phyloP scores from a whole-genome alignment of 768 basidiomycete species.

The Hemileccinum impolitum region DNA sequence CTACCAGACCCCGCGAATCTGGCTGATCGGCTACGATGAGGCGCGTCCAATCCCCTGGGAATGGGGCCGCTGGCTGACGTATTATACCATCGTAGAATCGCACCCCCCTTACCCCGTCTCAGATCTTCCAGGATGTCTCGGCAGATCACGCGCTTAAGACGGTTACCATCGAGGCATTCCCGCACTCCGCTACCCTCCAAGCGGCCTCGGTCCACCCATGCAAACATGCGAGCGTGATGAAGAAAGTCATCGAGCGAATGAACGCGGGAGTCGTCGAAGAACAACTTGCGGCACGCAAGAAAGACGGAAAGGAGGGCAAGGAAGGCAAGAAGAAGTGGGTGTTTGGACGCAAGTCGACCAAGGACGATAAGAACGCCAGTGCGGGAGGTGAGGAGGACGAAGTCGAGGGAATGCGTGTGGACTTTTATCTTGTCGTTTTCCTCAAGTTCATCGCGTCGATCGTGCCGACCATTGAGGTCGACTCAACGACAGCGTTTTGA shows the following conservation, averaged over 20 bases:
- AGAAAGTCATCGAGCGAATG: slow-evolving; percentile 99
- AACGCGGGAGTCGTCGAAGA: slow-evolving; percentile 83
- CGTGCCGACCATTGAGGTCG: slow-evolving; percentile 98
- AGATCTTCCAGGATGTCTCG: slow-evolving; percentile 97
- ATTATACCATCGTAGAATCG: slow-evolving; percentile 57
- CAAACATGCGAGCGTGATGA: slow-evolving; percentile 99
- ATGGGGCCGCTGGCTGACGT: slow-evolving; percentile 1
- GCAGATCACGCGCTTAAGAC: slow-evolving; percentile 98
- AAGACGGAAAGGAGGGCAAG: slow-evolving; percentile 46
- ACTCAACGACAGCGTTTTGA: slow-evolving; percentile 79
- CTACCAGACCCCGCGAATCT: slow-evolving; percentile 97
- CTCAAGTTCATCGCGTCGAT: slow-evolving; percentile 99
- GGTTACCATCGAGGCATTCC: slow-evolving; percentile 97
- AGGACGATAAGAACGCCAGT: slow-evolving; percentile 44
- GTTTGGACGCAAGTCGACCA: slow-evolving; percentile 67
- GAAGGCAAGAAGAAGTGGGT: slow-evolving; percentile 78
- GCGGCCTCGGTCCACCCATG: slow-evolving; percentile 96
- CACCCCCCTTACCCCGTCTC: slow-evolving; percentile 78
- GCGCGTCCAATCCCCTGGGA: slow-evolving; percentile 37
- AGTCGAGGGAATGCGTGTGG: slow-evolving; percentile 92
- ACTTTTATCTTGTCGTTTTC: slow-evolving; percentile 98
- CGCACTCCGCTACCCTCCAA: slow-evolving; percentile 82
- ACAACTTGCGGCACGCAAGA: slow-evolving; percentile 67
- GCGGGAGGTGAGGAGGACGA: slow-evolving; percentile 42
- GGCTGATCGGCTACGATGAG: slow-evolving; percentile 98